Conservation (phyloP, 495 filamentous ascomycete species). For the Hypoxylon rickii region DNA sequence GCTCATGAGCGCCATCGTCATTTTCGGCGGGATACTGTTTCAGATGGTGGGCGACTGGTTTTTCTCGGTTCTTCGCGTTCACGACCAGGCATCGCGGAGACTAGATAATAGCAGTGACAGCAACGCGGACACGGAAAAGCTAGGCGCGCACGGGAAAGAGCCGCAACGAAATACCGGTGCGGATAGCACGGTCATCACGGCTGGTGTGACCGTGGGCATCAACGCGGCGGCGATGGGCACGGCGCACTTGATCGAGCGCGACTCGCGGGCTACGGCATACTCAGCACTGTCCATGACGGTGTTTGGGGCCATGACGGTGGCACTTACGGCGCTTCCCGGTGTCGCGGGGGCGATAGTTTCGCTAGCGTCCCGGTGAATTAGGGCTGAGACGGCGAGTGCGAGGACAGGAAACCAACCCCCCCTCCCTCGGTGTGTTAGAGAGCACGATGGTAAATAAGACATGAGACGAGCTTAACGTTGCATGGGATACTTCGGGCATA, state of each 20-base stretch:
- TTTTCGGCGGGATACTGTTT: conserved; percentile 50
- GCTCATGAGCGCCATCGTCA: conserved; percentile 51
- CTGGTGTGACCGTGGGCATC: conserved; percentile 52
- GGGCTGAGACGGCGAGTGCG: background rate
- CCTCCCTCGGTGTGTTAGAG: background rate
- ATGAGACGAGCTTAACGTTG: conserved; percentile 10
- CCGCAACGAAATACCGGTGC: background rate
- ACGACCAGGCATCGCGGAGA: conserved; percentile 10
- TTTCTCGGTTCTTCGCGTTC: conserved; percentile 31
- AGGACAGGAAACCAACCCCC: too few species aligned
- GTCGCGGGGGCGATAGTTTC: conserved; percentile 11
- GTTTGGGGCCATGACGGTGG: conserved; percentile 53
- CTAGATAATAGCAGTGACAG: background rate
- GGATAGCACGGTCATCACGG: conserved; percentile 42
- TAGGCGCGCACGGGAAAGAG: background rate
- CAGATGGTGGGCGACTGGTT: conserved; percentile 50
- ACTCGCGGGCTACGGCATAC: conserved; percentile 52
- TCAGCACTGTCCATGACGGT: conserved; percentile 55
- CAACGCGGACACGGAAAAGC: conserved; percentile 1
- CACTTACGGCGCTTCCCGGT: conserved; percentile 41
- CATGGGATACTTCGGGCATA: conserved; percentile 16
- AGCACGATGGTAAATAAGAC: conserved; percentile 12
- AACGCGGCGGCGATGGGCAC: conserved; percentile 58
- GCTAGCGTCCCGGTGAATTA: conserved; percentile 9
- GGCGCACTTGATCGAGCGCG: conserved; percentile 50